Evolutionary conservation across 2,329 filamentous ascomycete genomes (phyloP), one percentile per base, ranked within the genome.

Genomic region (Furcasterigmium sp.): DNA sequence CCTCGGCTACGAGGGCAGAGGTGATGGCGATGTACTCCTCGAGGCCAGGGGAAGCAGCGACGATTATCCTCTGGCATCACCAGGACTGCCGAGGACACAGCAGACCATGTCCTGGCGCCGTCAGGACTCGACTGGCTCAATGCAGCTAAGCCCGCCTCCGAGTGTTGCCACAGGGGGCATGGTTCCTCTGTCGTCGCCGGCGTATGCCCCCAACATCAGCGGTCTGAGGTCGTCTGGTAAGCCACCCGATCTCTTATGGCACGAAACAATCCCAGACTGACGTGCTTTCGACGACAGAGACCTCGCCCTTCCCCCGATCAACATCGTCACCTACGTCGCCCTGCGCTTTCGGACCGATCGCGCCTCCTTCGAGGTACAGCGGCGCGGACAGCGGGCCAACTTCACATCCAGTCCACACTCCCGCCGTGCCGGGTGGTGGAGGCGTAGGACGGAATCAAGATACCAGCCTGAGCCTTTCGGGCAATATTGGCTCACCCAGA

Each of bases 291-390:
- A 30, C 44, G 17, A 30, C 37, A 3, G 46, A 48, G 3, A 43
- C 46, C 17, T 7, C 29, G 7, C 26, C 41, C 11, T 34, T 42
- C n/a, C 5, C 43, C 18, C 41, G 42, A 21, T 37, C 43, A 28
- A 41, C 17, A 2, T 17, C 43, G 19, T 44, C 49, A 9, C 44
- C 47, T 10, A 43, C 37, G 13, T 42, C 51, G 25, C 50, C 48
- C 1, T 59, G 55, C 19, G 45, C 53, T 40, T 62, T 61, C 56
- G 56, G 58, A 1, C 51, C 56, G 2, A 54, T 60, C 35, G 54
- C 53, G 15, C 54, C 54, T n/a, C 59, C 55, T 26, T 48, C 55
- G 19, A 56, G 51, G 18, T 17, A 35, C 32, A 18, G 11, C n/a
- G 15, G n/a, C 2, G 4, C 32, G 5, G 32, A 35, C n/a, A 17